Evolutionary conservation across 1,284 basidiomycete species (phyloP), one percentile per base, ranked within the genome.

Genomic region (Cutaneotrichosporon sp.): DNA sequence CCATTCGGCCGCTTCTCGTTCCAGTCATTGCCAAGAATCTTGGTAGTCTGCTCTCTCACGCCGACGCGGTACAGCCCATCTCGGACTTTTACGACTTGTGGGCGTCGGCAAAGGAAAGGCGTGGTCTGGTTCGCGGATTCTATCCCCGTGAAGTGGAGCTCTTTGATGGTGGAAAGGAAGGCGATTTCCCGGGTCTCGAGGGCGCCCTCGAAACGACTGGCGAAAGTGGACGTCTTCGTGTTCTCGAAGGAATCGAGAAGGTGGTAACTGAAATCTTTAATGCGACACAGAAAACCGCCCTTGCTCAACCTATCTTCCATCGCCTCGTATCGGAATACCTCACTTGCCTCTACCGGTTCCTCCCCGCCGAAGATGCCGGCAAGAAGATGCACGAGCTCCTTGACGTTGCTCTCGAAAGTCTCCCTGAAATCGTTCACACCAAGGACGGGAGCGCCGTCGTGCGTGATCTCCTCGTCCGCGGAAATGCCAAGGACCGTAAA

Each of bases 351-450:
- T 78, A 77, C 71, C 72, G 72, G 47, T 80, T 77, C 70, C 67
- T 78, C 46, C 58, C 68, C 18, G 62, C 75, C 61, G 78, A 78
- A 59, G 66, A 69, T 7, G 78, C 80, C 9, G 72, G 75, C 59
- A 74, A 72, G 68, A 81, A 80, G 74, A 77, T 78, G 77, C 78
- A 78, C 70, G 80, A 79, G 65, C 69, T 81, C 5, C 59, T 81
- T 18, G 73, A 72, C 9, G 73, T 76, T 71, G 90, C 89, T 72
- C 87, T 91, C 71, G 92, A 95, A 62, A 84, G 88, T 21, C 81
- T 94, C 9, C 89, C 91, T 1, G 92, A 95, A 73, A 91, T 94
- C 84, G 91, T 93, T 0, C 92, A 96, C 74, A 95, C 92, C 31
- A 91, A 88, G 74, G 90, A 95, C 73, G 92, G 92, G 14, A 90